Base-by-base conservation (phyloP, 2,329 filamentous ascomycete genomes). In the Drechslerella dactyloides region DNA sequence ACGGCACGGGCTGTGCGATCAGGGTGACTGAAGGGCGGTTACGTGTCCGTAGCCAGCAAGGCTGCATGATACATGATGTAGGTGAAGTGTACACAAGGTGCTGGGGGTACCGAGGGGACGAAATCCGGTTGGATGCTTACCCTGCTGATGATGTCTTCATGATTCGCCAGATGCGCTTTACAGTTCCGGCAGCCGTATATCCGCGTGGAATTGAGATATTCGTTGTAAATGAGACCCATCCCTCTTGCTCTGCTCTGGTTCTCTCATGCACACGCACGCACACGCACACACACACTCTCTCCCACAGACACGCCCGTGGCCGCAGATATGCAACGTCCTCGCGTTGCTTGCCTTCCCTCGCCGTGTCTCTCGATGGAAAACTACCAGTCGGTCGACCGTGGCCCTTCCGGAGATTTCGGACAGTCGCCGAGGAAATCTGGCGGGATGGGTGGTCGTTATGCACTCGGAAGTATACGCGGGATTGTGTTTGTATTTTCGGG, bases 151-250 rank as follows among this genome's bases (percentile, higher is more conserved):
- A 99, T 97, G 78, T 97, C 92, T 76, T 97, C 92, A 77, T 96
- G 91, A 79, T 96, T 94, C 33, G 93, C 89, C 17, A 99, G 86
- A 79, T 99, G 94, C 6, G 94, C 91, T 81, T 97, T 97, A 87
- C 94, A 99, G 77, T 85, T 86, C 83, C 93, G 93, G 86, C 90
- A 97, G 75, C 91, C 92, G 80, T 94, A 96, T 79, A 97, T 93
- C 81, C 90, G 90, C 81, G 84, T 86, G 78, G 90, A 89, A 80
- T 88, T 90, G 75, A 96, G 88, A 80, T 96, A 97, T 73, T 90
- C 88, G 82, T 96, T 96, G 84, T 96, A 96, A 70, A 88, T 84
- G 76, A 97, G 87, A 75, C 92, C 92, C 92, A 96, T 96, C 68
- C 51, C 69, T 69, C 23, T 42, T 10, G 42, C 46, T 24, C 30